A percentile compares a stretch with the other conserved stretches of the same genome.
Conservation (phyloP, 495 filamentous ascomycete genomes). For the Penicillium coprophilum region DNA sequence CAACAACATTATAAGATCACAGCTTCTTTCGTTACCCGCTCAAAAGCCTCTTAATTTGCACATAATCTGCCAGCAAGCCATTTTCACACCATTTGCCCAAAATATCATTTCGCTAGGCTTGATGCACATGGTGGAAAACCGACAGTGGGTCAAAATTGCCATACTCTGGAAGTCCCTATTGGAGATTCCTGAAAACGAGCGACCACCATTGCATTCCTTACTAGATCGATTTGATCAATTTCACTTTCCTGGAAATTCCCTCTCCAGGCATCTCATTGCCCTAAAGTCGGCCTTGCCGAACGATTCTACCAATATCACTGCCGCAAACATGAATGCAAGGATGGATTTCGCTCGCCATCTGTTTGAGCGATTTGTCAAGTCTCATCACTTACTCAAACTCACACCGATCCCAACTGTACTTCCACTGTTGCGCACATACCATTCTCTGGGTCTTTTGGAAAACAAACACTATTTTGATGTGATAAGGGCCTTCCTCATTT, state of each 20-base stretch:
- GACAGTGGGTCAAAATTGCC: conserved; percentile 34
- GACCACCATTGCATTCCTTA: background rate
- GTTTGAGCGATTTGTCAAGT: background rate
- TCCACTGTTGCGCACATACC: conserved; percentile 27
- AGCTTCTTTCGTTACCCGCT: conserved; percentile 17
- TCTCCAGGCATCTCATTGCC: background rate
- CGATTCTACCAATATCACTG: background rate
- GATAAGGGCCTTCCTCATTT: conserved; percentile 30
- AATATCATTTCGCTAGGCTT: conserved; percentile 28
- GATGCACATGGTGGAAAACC: conserved; percentile 33
- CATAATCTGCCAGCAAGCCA: conserved; percentile 33
- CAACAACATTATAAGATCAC: conserved; percentile 32
- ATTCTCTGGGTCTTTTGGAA: conserved; percentile 23
- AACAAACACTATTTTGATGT: conserved; percentile 28
- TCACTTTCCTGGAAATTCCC: background rate
- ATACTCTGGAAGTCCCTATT: conserved; percentile 4
- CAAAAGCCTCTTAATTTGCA: conserved; percentile 17
- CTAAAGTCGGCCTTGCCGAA: background rate
- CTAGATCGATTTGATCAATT: background rate
- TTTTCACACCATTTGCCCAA: conserved; percentile 21
- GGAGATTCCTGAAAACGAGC: background rate
- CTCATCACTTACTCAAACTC: background rate
- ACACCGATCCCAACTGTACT: conserved; percentile 28
- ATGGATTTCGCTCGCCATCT: background rate
- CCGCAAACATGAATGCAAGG: background rate